phyloP scores from a whole-genome alignment of 768 basidiomycete species.

The Mycena maculata region DNA sequence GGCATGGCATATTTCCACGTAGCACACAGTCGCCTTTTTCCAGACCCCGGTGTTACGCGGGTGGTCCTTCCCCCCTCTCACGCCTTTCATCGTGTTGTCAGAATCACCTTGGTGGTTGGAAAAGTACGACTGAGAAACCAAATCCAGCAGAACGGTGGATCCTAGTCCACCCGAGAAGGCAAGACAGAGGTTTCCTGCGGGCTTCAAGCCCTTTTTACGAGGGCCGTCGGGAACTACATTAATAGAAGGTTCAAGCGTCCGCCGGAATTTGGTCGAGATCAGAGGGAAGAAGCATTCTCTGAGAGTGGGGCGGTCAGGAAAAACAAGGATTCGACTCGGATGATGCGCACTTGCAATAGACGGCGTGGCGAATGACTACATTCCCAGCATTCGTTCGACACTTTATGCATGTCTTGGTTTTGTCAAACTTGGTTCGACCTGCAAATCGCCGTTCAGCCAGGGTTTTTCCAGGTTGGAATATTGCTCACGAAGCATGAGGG shows the following conservation, averaged over 20 bases:
- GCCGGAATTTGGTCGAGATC: conserved; percentile 71
- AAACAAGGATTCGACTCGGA: conserved; percentile 9
- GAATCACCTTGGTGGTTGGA: conserved; percentile 40
- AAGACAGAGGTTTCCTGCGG: conserved; percentile 74
- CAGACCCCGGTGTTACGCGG: conserved; percentile 72
- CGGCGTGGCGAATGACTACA: conserved; percentile 80
- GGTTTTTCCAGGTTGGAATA: not conserved
- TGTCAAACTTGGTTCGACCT: conserved; percentile 79
- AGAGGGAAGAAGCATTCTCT: conserved; percentile 78
- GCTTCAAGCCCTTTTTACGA: conserved; percentile 69
- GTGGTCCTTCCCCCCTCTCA: conserved; percentile 71
- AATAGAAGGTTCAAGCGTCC: conserved; percentile 71
- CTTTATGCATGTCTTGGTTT: conserved; percentile 74
- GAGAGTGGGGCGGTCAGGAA: conserved; percentile 7
- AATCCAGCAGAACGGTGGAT: conserved; percentile 77
- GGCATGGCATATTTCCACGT: conserved; percentile 75
- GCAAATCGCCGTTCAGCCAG: conserved; percentile 18
- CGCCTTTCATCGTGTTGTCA: conserved; percentile 20
- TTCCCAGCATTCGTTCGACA: conserved; percentile 76
- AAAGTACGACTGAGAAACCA: conserved; percentile 72
- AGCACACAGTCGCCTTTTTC: conserved; percentile 72
- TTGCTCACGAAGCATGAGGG: conserved; percentile 74
- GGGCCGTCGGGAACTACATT: conserved; percentile 67
- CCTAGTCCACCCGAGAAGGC: conserved; percentile 86
- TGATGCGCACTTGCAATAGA: conserved; percentile 81